Evolutionary conservation across 805 yeast genomes (phyloP), one percentile per base, ranked within the genome.

Genomic region (Candida hungchunana): DNA sequence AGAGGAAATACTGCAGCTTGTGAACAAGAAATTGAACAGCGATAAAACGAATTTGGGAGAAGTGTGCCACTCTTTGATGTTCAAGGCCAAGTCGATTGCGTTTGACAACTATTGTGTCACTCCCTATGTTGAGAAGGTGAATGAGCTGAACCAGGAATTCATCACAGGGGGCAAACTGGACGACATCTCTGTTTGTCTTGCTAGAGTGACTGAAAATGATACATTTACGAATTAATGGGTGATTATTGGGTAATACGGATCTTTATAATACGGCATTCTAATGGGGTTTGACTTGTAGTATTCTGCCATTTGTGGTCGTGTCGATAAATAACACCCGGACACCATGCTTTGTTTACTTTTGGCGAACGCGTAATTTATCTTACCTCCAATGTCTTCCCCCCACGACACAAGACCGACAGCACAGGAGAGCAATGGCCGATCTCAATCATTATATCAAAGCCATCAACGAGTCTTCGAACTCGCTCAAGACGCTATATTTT

Each of bases 151-250:
- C 16, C 41, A 47, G 6, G 45, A 49, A 13, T 54, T 51, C 37
- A 67, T 69, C 34, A 55, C 65, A 19, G 79, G 79, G 3, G 79
- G 79, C 0, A 73, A 73, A 40, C 53, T 73, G 35, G 79, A 73
- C 49, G 79, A 73, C 46, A 73, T 72, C 61, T 66, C 76, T 0
- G 56, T 73, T 8, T 68, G 75, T 39, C 55, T 73, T 7, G 76
- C 75, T 10, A 60, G 62, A 37, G 76, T 73, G 20, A 26, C 31
- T 4, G 36, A 26, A 8, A 32, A 32, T 25, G 15, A 27, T 5
- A 24, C 4, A 6, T 23, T 17, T 11, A 16, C 21, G 31, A 13
- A 19, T 16, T 5, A 26, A 10, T 13, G 27, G 16, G 7, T 25
- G n/a, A 25, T 34, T 16, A 11, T 46, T 46, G 51, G n/a, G 44